Base-by-base conservation (phyloP, 2,329 filamentous ascomycete genomes). In the Torrubiella hemipterigena region DNA sequence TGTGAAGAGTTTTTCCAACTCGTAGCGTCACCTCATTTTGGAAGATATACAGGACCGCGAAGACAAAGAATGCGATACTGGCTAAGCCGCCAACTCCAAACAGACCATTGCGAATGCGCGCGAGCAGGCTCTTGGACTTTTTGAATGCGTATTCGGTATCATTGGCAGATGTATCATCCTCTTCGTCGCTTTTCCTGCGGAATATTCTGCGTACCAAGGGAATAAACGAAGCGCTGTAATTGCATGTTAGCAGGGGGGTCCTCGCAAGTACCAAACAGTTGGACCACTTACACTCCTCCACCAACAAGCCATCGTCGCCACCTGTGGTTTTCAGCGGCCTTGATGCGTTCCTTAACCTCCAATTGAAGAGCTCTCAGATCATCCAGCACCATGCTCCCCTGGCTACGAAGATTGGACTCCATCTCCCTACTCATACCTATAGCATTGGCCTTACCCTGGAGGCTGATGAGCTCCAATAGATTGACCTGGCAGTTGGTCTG, bases 61-160 rank as follows among this genome's bases (percentile, higher is more conserved):
- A 65, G 3, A 74, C 66, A 19, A 74, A 63, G 39, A 69, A 63
- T 7, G 64, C 63, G 8, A 73, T 38, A 21, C 61, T 61, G 1
- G 68, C 67, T 17, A 71, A 46, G 3, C 57, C 46, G 11, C 61
- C 61, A 11, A 54, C 56, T 5, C 65, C 59, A 8, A 58, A 50
- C 2, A 67, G 46, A 6, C 58, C 55, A 27, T 55, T 49, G 32
- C 64, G 54, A 43, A 74, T 68, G 31, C 68, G 61, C 4, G 57
- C 42, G 17, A 73, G 50, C 5, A 74, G 57, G 3, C 57, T 54
- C 47, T 61, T 63, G 48, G 65, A 68, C 41, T 56, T 58, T 17
- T 48, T 51, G 45, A 72, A 74, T 18, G 70, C 69, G 42, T 73
- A 68, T 51, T 74, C 70, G 17, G 70, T 75, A 40, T 65, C 58